Conservation (phyloP, 495 filamentous ascomycete genomes). For the Neurospora cerealis region DNA sequence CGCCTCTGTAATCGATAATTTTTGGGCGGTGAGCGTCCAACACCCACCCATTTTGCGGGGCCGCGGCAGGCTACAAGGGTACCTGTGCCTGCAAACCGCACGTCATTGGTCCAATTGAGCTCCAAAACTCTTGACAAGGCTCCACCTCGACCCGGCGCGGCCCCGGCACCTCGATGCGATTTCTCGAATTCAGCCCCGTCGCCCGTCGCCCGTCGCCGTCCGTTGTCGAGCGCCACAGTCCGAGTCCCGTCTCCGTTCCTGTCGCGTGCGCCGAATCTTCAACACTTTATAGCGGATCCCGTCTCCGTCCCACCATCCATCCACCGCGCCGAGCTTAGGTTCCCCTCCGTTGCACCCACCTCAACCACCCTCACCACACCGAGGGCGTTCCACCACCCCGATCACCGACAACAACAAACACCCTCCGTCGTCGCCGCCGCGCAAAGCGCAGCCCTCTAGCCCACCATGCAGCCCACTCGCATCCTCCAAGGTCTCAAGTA, state of each 20-base stretch:
- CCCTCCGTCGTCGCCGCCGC: neutral
- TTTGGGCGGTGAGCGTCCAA: constrained; percentile 23
- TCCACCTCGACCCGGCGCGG: neutral
- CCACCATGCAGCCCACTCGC: constrained; percentile 57
- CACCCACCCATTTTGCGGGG: constrained; percentile 2
- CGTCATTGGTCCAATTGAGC: neutral
- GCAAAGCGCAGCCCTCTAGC: neutral
- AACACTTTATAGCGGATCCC: neutral
- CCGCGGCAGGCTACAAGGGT: neutral
- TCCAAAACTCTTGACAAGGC: neutral
- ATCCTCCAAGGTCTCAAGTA: constrained; percentile 50
- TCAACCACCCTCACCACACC: neutral
- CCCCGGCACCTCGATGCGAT: neutral
- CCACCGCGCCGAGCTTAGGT: neutral
- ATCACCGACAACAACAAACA: neutral
- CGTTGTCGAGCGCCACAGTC: neutral
- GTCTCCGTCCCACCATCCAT: neutral
- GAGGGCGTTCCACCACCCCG: neutral
- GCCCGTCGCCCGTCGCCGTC: neutral
- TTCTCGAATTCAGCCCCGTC: neutral
- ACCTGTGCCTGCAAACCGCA: neutral
- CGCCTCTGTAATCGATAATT: constrained; percentile 2
- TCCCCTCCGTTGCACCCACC: neutral
- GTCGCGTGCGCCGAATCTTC: neutral
- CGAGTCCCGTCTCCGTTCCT: neutral